Base-by-base conservation (phyloP, 371 early-diverging fungal genomes). In the Basidiobolus meristosporus region DNA sequence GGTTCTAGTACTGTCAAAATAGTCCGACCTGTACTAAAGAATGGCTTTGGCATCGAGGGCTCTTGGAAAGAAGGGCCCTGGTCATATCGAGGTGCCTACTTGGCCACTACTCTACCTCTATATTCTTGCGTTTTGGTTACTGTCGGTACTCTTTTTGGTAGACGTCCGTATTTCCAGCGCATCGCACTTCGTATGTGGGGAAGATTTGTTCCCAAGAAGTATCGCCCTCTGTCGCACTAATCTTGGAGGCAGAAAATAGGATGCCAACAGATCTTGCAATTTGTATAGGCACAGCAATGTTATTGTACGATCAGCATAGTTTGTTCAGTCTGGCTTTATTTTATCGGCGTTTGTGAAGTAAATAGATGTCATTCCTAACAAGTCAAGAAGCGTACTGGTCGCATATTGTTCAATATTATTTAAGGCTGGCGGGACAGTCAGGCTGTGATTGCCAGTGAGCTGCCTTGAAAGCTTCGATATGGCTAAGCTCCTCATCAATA, bases 391-490 rank as follows among this genome's bases (percentile, higher is more conserved):
- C n/a, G n/a, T n/a, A n/a, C n/a, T n/a, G n/a, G n/a, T n/a, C n/a
- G 26, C 5, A 26, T 26, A 5, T 26, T 26, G 26, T 26, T 26
- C 26, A 26, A 26, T 26, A 26, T 26, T 26, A 26, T 26, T 26
- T 26, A 9, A 26, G 26, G 26, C 9, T 26, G 3, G 3, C 26
- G 3, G 83, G 76, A 51, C 70, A 68, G 47, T 90, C 92, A 12
- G 63, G 61, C 55, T 91, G 92, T 12, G 52, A 52, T 15, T 64
- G 52, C 34, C 87, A 82, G 41, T 73, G 68, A 2, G 85, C 71
- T 19, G 51, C 47, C 38, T 63, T 60, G 49, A 92, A 86, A 31
- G 75, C 76, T 2, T 72, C 70, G 19, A 84, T 42, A 12, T 61
- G 52, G 31, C 40, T 45, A 23, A 84, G 46, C 1, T 57, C 47